Base-by-base conservation (phyloP, 495 filamentous ascomycete genomes). In the Podospora appendiculata region DNA sequence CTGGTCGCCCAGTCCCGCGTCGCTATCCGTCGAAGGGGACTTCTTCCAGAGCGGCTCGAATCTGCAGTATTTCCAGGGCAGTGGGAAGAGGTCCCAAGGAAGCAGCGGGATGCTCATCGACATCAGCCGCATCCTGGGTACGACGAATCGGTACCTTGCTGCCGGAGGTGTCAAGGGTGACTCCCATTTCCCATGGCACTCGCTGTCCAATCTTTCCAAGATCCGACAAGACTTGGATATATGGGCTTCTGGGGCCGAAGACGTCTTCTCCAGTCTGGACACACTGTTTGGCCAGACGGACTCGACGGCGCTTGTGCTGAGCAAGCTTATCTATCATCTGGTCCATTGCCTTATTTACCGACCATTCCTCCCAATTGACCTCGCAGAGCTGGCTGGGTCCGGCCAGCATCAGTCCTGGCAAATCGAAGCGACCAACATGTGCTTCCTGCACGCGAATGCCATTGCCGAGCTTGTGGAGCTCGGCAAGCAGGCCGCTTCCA, bases 341-440 rank as follows among this genome's bases (percentile, higher is more conserved):
- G 83, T 91, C 38, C 87, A 91, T 62, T 91, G 87, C 57, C 73
- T 94, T 17, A 82, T 94, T 14, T 94, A 91, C 62, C 80, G 89
- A 11, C 88, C 88, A 0, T 94, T 92, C 61, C 73, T 94, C 12
- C 88, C 89, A 2, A 86, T 94, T 40, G 87, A 91, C 68, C 74
- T 92, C 8, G 78, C 84, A 17, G 88, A 92, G 57, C 74, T 92
- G 8, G 78, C 86, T 36, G 86, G 86, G 16, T 83, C 81, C 0
- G 86, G 87, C 0, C 88, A 92, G 59, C 87, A 94, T 56, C 88
- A 91, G 62, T 89, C 86, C 35, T 94, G 89, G 89, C 88, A 92
- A 65, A 91, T 91, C 47, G 87, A 90, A 58, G 86, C 88, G 0
- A 91, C 88, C 1, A 89, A 90, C 53, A 77, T 90, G 47, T 92